Percentiles rank a stretch among this genome's conserved stretches.
These are phyloP conservation scores for Zygoascus meyerae DNA, from an alignment of 1,139 yeast species.

Conservation along the genomic window DNA sequence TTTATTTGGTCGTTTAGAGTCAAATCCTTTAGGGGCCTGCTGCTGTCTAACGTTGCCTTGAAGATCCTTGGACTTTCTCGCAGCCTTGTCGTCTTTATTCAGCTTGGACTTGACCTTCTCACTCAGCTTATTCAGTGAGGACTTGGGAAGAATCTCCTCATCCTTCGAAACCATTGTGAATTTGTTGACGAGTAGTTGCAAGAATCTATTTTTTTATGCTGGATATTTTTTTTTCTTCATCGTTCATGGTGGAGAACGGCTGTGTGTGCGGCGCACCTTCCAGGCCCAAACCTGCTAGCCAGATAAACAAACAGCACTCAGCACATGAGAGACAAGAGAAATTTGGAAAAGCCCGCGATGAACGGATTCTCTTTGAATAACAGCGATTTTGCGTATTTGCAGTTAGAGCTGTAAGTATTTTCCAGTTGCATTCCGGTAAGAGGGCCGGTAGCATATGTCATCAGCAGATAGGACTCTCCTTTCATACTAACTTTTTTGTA, in stretches of 20 bases:
- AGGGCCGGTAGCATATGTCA: too few species aligned
- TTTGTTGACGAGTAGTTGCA: slow-evolving; percentile 2
- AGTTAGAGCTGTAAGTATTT: slow-evolving; percentile 32
- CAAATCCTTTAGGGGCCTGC: not conserved
- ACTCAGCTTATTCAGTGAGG: slow-evolving; percentile 17
- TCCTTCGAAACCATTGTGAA: slow-evolving; percentile 8
- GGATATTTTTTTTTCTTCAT: not conserved
- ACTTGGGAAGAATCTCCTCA: slow-evolving; percentile 11
- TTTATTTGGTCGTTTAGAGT: not conserved
- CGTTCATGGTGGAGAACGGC: slow-evolving; percentile 1
- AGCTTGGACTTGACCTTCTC: slow-evolving; percentile 20
- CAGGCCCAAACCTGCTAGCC: not conserved
- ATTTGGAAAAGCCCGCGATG: not conserved
- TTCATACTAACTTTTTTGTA: slow-evolving; percentile 2
- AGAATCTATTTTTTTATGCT: not conserved
- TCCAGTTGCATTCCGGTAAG: too few species aligned
- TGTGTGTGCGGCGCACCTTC: not conserved
- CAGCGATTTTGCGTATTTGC: slow-evolving; percentile 39
- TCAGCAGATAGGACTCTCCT: too few species aligned
- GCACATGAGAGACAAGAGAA: not conserved
- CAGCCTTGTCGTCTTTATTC: slow-evolving; percentile 6
- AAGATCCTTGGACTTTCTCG: slow-evolving; percentile 13
- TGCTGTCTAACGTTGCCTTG: slow-evolving; percentile 11
- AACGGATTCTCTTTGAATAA: slow-evolving; percentile 14
- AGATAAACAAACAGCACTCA: not conserved